Percentiles rank a stretch among this genome's conserved stretches.
Conservation (phyloP, 345 rosid species). For the Erodium maritimum region DNA sequence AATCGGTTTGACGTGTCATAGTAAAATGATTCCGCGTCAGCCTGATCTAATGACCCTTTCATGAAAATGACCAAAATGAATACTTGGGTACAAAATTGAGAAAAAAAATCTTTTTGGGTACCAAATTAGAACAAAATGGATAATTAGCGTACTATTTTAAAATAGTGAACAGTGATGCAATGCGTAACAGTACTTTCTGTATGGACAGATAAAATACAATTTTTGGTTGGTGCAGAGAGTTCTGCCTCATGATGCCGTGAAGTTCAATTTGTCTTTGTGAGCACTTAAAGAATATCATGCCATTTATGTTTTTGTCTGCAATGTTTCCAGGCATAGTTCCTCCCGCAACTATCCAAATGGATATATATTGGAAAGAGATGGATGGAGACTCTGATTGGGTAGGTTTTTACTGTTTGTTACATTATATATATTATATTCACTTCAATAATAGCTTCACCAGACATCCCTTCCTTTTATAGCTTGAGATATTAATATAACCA, state of each 20-base stretch:
- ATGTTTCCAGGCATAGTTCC: conserved; percentile 69
- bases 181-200: too few relatives aligned
- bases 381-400: conserved; percentile 99
- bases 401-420: conserved; percentile 12
- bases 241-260: background rate
- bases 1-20: too few relatives aligned
- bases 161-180: too few relatives aligned
- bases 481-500: conserved; percentile 4
- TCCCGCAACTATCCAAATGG: conserved; percentile 48
- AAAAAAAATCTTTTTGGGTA: too few relatives aligned
- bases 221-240: background rate
- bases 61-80: too few relatives aligned
- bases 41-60: too few relatives aligned
- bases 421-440: background rate
- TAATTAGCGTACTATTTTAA: too few relatives aligned
- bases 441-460: conserved; percentile 1
- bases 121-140: too few relatives aligned
- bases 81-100: too few relatives aligned
- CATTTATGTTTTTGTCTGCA: conserved; percentile 8
- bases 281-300: background rate
- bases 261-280: background rate
- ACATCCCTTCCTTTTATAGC: background rate
- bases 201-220: too few relatives aligned
- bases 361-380: conserved; percentile 79
- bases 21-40: too few relatives aligned